These are phyloP conservation scores for Hemileccinum rubropunctum DNA, from an alignment of 768 basidiomycete genomes.

Conservation along the genomic window DNA sequence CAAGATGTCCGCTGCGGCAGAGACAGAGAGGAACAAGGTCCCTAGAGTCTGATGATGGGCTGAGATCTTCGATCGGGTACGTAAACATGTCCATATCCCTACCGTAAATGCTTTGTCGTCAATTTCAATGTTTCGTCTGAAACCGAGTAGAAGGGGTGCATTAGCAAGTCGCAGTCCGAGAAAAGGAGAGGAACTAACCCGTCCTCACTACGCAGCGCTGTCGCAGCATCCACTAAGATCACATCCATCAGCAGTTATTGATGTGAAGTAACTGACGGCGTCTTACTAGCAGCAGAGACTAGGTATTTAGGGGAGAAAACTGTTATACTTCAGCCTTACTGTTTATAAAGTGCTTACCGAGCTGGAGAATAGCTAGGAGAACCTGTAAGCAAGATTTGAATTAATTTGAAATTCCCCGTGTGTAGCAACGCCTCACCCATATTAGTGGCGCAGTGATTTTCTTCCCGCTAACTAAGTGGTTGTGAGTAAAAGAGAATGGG, in stretches of 20 bases:
- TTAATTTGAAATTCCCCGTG: background rate
- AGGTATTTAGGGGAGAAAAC: background rate
- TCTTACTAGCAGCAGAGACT: background rate
- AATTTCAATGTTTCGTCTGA: background rate
- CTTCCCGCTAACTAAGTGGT: slow-evolving; percentile 2
- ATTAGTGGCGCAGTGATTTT: background rate
- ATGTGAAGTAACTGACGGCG: background rate
- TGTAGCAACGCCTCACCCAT: background rate
- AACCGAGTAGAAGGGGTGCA: no score
- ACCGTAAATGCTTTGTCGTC: background rate
- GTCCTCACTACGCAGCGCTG: background rate
- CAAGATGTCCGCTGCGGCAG: background rate
- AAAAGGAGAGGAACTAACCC: background rate
- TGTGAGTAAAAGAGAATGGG: background rate
- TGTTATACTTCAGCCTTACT: background rate
- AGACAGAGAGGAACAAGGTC: background rate
- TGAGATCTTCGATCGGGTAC: background rate
- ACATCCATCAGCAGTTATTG: background rate
- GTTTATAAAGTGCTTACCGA: slow-evolving; percentile 2
- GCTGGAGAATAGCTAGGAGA: background rate
- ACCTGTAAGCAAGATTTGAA: background rate
- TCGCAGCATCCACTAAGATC: background rate
- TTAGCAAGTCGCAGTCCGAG: no score
- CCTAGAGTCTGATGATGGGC: background rate
- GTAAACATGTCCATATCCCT: no score